phyloP scores from a whole-genome alignment of 116 monocot genomes.

The Iris pallida region DNA sequence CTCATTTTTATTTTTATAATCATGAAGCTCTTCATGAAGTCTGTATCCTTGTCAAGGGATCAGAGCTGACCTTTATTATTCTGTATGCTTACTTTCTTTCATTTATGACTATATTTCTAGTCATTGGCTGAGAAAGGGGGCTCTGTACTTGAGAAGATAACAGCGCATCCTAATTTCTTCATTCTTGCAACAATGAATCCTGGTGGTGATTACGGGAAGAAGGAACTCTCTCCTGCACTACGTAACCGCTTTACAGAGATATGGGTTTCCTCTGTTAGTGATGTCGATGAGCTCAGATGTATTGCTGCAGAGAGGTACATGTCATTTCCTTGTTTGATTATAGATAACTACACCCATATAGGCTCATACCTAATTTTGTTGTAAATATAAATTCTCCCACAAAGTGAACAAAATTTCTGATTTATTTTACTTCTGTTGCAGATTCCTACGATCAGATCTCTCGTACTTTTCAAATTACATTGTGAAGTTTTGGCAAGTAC shows the following conservation, averaged over 20 bases:
- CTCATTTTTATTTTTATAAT: too few species aligned
- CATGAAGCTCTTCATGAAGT: too few species aligned
- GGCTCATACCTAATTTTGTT: too few species aligned
- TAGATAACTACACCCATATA: not conserved
- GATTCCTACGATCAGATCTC: constrained; percentile 45
- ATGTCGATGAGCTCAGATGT: constrained; percentile 55
- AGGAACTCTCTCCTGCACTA: constrained; percentile 92
- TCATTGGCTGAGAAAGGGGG: constrained; percentile 94
- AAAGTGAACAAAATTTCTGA: too few species aligned
- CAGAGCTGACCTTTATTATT: not conserved
- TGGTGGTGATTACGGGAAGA: constrained; percentile 99
- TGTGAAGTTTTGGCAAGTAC: constrained; percentile 74
- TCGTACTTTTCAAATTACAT: constrained; percentile 45
- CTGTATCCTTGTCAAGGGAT: too few species aligned
- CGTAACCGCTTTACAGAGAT: constrained; percentile 96
- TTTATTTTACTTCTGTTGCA: constrained; percentile 17
- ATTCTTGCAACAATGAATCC: constrained; percentile 99
- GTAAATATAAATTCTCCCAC: too few species aligned
- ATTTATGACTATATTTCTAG: constrained; percentile 28
- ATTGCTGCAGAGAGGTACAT: constrained; percentile 56
- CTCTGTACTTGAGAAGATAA: constrained; percentile 60
- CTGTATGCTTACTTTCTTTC: not conserved
- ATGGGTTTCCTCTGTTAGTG: constrained; percentile 83
- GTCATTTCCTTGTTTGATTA: not conserved
- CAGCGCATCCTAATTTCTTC: constrained; percentile 72